Conservation (phyloP, 192 early-diverging fungal genomes). For the Mortierella claussenii region DNA sequence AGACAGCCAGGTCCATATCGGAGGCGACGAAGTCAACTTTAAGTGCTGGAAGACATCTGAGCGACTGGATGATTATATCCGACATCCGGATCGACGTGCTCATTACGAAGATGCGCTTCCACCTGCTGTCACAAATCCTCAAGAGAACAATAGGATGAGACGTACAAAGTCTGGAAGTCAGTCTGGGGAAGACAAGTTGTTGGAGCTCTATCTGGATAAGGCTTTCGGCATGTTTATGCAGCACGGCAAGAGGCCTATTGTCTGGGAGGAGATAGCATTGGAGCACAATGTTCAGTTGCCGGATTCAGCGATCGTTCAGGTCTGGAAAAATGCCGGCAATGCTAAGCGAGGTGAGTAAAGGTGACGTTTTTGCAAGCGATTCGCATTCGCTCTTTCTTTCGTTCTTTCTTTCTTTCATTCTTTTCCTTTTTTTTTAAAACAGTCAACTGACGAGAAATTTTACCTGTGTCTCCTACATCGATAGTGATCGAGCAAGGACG, state of each 20-base stretch:
- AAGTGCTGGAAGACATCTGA: conserved; percentile 72
- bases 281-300: conserved; percentile 37
- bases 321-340: conserved; percentile 42
- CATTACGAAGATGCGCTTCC: conserved; percentile 18
- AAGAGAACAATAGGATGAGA: conserved; percentile 45
- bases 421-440: neutral
- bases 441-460: no score
- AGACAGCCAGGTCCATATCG: conserved; percentile 81
- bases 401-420: neutral
- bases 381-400: no score
- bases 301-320: conserved; percentile 35
- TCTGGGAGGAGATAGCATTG: conserved; percentile 47
- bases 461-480: conserved; percentile 65
- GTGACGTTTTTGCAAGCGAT: no score
- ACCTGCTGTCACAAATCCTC: conserved; percentile 4
- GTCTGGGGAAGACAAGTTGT: conserved; percentile 70
- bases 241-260: conserved; percentile 34
- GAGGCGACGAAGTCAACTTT: conserved; percentile 80
- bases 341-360: conserved; percentile 27
- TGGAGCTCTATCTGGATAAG: conserved; percentile 71
- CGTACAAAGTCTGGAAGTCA: conserved; percentile 47
- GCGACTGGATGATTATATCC: conserved; percentile 51
- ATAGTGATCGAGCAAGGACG: conserved; percentile 71
- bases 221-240: conserved; percentile 30
- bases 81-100: neutral